These are phyloP conservation scores for Irpex rosettiformis DNA, from an alignment of 1,284 basidiomycete genomes.

Conservation along the genomic window DNA sequence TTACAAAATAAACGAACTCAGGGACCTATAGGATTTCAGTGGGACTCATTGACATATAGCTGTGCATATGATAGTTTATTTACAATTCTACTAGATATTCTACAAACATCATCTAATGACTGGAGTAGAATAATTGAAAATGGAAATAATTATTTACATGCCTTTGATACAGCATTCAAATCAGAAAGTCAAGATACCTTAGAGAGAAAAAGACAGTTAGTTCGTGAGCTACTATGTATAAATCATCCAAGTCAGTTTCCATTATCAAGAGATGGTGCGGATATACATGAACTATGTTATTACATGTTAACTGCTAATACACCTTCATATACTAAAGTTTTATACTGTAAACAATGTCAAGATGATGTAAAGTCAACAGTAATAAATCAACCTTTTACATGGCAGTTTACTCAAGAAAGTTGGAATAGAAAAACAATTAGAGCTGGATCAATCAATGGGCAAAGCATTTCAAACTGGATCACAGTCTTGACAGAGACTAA, in stretches of 20 bases:
- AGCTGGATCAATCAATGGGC: not conserved
- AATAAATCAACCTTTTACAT: not conserved
- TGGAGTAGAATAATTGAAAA: too few relatives aligned
- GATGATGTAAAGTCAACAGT: not conserved
- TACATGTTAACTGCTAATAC: not conserved
- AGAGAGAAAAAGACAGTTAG: not conserved
- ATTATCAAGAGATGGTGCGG: not conserved
- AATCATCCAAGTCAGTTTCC: not conserved
- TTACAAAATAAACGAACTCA: not conserved
- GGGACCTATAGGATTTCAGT: not conserved
- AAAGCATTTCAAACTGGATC: not conserved
- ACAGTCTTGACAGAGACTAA: not conserved
- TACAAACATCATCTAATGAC: not conserved
- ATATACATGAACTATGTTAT: not conserved
- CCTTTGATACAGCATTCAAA: too few relatives aligned
- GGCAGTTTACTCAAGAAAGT: not conserved
- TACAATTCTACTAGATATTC: not conserved
- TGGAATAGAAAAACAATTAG: not conserved
- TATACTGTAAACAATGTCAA: too few relatives aligned
- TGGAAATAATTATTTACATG: too few relatives aligned
- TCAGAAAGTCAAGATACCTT: too few relatives aligned
- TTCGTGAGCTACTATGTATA: not conserved
- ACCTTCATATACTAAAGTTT: too few relatives aligned
- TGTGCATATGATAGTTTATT: slow-evolving; percentile 4
- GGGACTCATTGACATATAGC: not conserved